A percentile compares a stretch with the other conserved stretches of the same genome.
phyloP scores from a whole-genome alignment of 2,329 filamentous ascomycete species.

The Aspergillus floridensis region DNA sequence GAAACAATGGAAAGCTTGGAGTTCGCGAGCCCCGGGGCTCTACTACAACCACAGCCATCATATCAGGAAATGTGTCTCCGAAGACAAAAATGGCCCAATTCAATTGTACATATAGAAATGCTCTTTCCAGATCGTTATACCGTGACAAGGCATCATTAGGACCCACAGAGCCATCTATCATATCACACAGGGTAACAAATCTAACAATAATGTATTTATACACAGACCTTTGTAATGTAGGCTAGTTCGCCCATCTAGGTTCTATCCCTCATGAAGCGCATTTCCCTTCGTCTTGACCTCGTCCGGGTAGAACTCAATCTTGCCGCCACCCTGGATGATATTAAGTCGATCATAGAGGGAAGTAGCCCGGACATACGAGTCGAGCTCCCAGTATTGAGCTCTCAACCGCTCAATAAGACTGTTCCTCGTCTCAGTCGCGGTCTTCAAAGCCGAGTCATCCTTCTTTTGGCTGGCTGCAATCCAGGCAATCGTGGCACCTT shows the following conservation, averaged over 20 bases:
- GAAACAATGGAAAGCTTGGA: too few species aligned
- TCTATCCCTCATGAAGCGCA: not conserved
- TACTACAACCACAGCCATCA: not conserved
- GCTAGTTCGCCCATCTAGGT: not conserved
- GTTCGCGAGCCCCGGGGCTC: too few species aligned
- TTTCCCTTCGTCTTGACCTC: slow-evolving; percentile 18
- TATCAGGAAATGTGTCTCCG: not conserved
- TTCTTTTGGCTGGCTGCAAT: slow-evolving; percentile 54
- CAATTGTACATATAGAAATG: not conserved
- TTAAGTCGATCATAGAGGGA: slow-evolving; percentile 82
- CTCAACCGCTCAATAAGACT: slow-evolving; percentile 62
- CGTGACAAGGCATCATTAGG: not conserved
- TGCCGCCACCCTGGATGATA: slow-evolving; percentile 65
- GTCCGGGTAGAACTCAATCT: slow-evolving; percentile 66
- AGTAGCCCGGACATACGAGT: slow-evolving; percentile 80
- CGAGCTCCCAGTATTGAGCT: slow-evolving; percentile 81
- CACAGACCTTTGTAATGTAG: not conserved
- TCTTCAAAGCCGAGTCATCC: slow-evolving; percentile 45
- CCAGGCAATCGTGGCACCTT: slow-evolving; percentile 74
- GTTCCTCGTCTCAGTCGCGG: slow-evolving; percentile 58
- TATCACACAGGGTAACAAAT: not conserved
- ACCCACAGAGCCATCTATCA: not conserved
- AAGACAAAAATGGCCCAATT: not conserved
- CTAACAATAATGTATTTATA: not conserved
- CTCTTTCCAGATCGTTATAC: not conserved